A percentile compares a stretch with the other conserved stretches of the same genome.
phyloP scores from a whole-genome alignment of 768 basidiomycete species.

The Tremella mesenterica region DNA sequence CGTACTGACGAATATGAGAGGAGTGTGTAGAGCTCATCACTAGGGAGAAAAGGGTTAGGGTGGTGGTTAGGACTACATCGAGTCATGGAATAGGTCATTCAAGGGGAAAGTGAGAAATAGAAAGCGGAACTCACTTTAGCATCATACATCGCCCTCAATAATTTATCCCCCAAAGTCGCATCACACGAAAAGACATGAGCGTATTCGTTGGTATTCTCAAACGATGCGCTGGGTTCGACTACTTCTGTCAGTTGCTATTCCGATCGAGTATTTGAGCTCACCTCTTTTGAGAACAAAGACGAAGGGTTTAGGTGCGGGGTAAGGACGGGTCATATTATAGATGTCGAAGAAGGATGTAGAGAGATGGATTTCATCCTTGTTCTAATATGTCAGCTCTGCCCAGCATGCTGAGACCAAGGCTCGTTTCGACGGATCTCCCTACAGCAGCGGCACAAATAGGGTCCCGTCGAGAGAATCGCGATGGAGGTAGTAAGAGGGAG shows the following conservation, averaged over 20 bases:
- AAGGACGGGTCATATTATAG: conserved; percentile 62
- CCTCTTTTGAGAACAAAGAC: conserved; percentile 71
- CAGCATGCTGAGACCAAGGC: neutral
- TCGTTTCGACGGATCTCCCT: too few species aligned
- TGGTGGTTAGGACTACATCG: neutral
- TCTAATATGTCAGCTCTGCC: conserved; percentile 49
- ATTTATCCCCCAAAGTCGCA: conserved; percentile 35
- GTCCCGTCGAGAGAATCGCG: too few species aligned
- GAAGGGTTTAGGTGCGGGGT: conserved; percentile 75
- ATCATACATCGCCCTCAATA: conserved; percentile 34
- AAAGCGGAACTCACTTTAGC: conserved; percentile 26
- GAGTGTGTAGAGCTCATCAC: neutral
- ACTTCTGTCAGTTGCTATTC: neutral
- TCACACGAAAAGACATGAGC: conserved; percentile 74
- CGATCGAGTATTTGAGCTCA: conserved; percentile 7
- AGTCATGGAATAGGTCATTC: neutral
- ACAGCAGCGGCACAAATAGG: too few species aligned
- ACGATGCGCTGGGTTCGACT: conserved; percentile 54
- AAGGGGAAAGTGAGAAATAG: neutral
- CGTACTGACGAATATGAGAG: too few species aligned
- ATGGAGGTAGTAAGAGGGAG: neutral
- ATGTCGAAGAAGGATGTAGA: conserved; percentile 68
- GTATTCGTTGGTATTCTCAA: conserved; percentile 82
- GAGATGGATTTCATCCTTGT: conserved; percentile 60
- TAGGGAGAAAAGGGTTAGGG: neutral